Evolutionary conservation across 2,329 filamentous ascomycete genomes (phyloP), one percentile per base, ranked within the genome.

Genomic region (Boeremia lycopersici): DNA sequence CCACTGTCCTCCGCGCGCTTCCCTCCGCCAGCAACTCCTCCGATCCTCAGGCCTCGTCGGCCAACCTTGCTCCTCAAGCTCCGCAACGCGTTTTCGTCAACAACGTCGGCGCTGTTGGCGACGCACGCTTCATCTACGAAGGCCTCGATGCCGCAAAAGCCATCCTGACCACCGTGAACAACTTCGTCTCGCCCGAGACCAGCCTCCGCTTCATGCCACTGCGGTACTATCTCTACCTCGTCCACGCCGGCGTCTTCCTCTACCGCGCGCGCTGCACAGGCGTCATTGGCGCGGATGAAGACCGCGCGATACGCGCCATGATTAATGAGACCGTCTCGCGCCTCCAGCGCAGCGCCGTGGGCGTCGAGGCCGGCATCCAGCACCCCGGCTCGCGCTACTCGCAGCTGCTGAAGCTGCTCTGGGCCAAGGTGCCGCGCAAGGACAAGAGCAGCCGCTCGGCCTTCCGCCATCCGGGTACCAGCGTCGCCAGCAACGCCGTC

Each of bases 1-100:
- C 88, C 2, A 89, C 86, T 0, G 84, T 83, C 19, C 76, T 79
- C 23, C 75, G 78, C 29, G 77, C 77, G 12, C 61, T 79, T 0
- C 76, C 77, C 6, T 59, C 70, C 25, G 61, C 63, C 57, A 63
- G 8, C 40, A 56, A 23, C 34, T 43, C 65, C 7, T 43, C 56
- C 15, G 56, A 60, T 10, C 17, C 29, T 30, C 47, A 26, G 12
- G 9, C 40, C 2, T 30, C 45, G 25, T 49, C 42, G 17, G 15
- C 25, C n/a, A 31, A 17, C 40, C 44, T 42, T 4, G 54, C 35
- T 34, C 9, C 44, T 15, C 41, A 53, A 45, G 31, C 43, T 5
- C 74, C 76, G 3, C 72, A 76, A 47, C 71, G 76, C 23, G 75
- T 80, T 8, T 80, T 81, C 60, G 78, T 77, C 51, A 80, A 80